These are phyloP conservation scores for Usnea hakonensis DNA, from an alignment of 495 filamentous ascomycete genomes.

Conservation along the genomic window DNA sequence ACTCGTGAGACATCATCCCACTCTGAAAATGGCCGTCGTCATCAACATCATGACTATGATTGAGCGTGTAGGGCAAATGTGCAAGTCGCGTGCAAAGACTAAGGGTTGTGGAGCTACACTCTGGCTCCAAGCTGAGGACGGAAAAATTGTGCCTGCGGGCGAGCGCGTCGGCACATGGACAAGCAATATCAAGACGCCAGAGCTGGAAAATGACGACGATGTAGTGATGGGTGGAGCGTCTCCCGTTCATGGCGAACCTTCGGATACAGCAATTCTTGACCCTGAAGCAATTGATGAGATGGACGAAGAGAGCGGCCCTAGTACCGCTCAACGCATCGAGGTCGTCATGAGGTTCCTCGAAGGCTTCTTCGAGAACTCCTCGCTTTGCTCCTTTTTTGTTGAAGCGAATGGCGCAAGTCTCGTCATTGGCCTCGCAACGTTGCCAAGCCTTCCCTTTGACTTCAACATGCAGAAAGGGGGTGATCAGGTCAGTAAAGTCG, in stretches of 20 bases:
- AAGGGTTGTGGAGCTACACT: slow-evolving; percentile 73
- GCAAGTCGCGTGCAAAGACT: slow-evolving; percentile 55
- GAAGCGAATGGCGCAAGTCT: slow-evolving; percentile 72
- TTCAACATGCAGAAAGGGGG: slow-evolving; percentile 60
- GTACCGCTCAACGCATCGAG: slow-evolving; percentile 60
- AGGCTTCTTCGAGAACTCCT: slow-evolving; percentile 68
- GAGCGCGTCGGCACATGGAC: slow-evolving; percentile 23
- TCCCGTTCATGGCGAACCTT: slow-evolving; percentile 6
- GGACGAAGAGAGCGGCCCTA: slow-evolving; percentile 42
- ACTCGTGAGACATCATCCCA: slow-evolving; percentile 85
- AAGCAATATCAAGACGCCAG: slow-evolving; percentile 23
- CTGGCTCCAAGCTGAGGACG: slow-evolving; percentile 51
- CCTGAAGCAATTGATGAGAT: slow-evolving; percentile 37
- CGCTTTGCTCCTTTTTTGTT: slow-evolving; percentile 67
- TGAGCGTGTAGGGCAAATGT: slow-evolving; percentile 62
- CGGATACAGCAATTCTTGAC: slow-evolving; percentile 26
- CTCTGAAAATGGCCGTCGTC: slow-evolving; percentile 69
- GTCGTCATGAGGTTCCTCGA: slow-evolving; percentile 67
- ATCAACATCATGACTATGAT: slow-evolving; percentile 77
- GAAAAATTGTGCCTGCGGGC: slow-evolving; percentile 47
- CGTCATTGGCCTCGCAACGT: slow-evolving; percentile 73
- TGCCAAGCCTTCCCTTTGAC: slow-evolving; percentile 67
- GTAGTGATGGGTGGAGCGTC: slow-evolving; percentile 23
- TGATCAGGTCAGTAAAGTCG: slow-evolving; percentile 60
- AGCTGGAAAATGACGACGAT: slow-evolving; percentile 14